These are phyloP conservation scores for Lactuca sativa DNA, from an alignment of 129 eudicot genomes.

Conservation along the genomic window DNA sequence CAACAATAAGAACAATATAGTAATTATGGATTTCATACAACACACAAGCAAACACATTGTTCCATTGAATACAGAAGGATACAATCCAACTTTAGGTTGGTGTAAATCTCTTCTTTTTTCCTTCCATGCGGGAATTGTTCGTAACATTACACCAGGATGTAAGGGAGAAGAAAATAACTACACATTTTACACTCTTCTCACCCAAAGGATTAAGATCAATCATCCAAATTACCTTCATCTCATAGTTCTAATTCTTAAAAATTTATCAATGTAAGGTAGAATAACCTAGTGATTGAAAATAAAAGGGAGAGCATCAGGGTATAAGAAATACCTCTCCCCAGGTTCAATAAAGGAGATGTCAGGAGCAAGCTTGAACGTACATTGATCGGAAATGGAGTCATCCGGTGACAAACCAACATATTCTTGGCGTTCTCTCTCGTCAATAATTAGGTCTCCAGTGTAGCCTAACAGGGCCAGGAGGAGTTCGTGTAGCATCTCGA, in stretches of 20 bases:
- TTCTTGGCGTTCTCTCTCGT: conserved; percentile 56
- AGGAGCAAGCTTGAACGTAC: conserved; percentile 83
- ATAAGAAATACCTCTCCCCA: conserved; percentile 52
- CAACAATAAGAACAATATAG: background rate
- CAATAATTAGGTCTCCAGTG: conserved; percentile 93
- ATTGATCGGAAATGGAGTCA: conserved; percentile 48
- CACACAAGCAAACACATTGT: background rate
- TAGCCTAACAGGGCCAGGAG: conserved; percentile 71
- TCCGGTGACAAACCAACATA: conserved; percentile 46
- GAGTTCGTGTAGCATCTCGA: conserved; percentile 76
- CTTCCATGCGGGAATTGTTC: background rate
- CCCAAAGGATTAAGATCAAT: background rate
- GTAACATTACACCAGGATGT: background rate
- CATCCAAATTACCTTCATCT: background rate
- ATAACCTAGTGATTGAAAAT: background rate
- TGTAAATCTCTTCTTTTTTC: background rate
- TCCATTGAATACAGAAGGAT: conserved; percentile 3
- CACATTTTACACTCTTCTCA: background rate
- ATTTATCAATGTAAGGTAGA: background rate
- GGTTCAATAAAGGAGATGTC: conserved; percentile 69
- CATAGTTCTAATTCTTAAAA: background rate
- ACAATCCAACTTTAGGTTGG: background rate
- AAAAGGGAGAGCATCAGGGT: background rate
- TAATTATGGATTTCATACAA: conserved; percentile 6
- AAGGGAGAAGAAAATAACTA: background rate